phyloP scores from a whole-genome alignment of 2,329 filamentous ascomycete genomes.

The Macroventuria anomochaeta region DNA sequence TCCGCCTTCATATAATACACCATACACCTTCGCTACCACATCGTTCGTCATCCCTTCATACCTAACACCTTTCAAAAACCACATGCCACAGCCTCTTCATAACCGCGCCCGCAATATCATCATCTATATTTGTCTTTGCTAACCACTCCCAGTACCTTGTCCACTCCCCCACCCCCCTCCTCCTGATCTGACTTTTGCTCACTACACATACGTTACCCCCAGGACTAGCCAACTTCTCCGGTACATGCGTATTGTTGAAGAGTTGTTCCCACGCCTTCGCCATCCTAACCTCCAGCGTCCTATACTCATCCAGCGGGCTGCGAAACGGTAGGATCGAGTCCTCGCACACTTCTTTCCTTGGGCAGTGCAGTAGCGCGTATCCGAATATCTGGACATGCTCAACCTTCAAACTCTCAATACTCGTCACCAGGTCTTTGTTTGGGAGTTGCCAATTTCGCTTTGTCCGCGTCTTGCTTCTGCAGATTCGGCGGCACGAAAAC shows the following conservation, averaged over 20 bases:
- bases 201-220: constrained; percentile 53
- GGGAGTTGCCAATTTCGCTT: neutral
- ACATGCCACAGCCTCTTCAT: constrained; percentile 39
- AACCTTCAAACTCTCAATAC: constrained; percentile 39
- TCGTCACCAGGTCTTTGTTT: neutral
- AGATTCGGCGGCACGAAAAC: constrained; percentile 28
- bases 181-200: constrained; percentile 33
- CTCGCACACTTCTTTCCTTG: constrained; percentile 45
- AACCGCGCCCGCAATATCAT: constrained; percentile 32
- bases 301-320: constrained; percentile 26
- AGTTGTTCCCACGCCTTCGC: constrained; percentile 53
- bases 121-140: constrained; percentile 34
- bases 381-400: constrained; percentile 48
- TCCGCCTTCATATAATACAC: no score
- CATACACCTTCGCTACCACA: no score
- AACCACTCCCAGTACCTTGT: constrained; percentile 34
- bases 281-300: constrained; percentile 35
- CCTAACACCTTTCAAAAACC: constrained; percentile 33
- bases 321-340: constrained; percentile 42
- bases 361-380: constrained; percentile 52
- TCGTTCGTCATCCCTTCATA: no score
- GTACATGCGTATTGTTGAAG: constrained; percentile 47
- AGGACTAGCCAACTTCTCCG: constrained; percentile 52
- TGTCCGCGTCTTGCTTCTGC: neutral
- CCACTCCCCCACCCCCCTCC: constrained; percentile 39